phyloP scores from a whole-genome alignment of 768 basidiomycete genomes.

The Boletellus ananas region DNA sequence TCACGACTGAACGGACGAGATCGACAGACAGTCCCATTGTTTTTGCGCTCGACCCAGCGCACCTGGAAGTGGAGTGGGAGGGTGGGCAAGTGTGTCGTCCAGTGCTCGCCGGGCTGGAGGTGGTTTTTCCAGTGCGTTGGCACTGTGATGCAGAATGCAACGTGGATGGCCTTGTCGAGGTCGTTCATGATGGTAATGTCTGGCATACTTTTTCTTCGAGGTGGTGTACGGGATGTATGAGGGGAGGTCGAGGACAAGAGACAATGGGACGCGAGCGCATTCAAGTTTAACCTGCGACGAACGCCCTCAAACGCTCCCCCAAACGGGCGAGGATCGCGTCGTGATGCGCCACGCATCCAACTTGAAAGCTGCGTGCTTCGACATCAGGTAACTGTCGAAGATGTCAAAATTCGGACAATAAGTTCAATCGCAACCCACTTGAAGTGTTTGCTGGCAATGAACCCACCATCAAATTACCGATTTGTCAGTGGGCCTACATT shows the following conservation, averaged over 20 bases:
- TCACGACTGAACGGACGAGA: conserved; percentile 11
- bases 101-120: conserved; percentile 14
- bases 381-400: not conserved
- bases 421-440: too few relatives aligned
- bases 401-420: too few relatives aligned
- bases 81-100: conserved; percentile 10
- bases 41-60: conserved; percentile 10
- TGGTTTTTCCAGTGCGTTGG: conserved; percentile 18
- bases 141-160: conserved; percentile 16
- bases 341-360: not conserved
- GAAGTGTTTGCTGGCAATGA: too few relatives aligned
- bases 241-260: not conserved
- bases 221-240: not conserved
- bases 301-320: too few relatives aligned
- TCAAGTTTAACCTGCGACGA: not conserved
- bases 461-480: too few relatives aligned
- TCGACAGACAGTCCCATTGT: not conserved
- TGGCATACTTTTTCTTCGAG: conserved; percentile 6
- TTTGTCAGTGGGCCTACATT: too few relatives aligned
- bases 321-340: not conserved
- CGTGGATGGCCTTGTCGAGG: conserved; percentile 16
- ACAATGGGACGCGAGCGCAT: not conserved
- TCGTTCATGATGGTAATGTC: too few relatives aligned
- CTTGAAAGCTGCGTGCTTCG: not conserved
- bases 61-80: conserved; percentile 14